These are phyloP conservation scores for Lagerstroemia fauriei DNA, from an alignment of 441 rosid species.

Conservation along the genomic window DNA sequence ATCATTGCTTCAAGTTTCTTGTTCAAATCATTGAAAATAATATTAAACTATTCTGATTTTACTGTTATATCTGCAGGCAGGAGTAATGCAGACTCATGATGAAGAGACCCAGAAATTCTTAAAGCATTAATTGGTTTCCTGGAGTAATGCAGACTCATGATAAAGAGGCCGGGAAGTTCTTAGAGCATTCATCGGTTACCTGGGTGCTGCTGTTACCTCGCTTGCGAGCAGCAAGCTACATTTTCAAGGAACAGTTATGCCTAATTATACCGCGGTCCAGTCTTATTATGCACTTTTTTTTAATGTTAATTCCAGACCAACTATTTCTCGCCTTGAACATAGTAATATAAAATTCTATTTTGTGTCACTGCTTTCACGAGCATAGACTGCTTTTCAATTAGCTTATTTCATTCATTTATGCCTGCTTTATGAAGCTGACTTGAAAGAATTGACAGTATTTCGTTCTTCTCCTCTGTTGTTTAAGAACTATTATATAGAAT, in stretches of 20 bases:
- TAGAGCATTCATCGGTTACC: slow-evolving; percentile 79
- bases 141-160: no score
- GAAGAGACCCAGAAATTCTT: slow-evolving; percentile 85
- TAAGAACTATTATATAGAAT: no score
- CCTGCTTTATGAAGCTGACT: no score
- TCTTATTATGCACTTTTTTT: slow-evolving; percentile 14
- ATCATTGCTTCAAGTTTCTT: not conserved
- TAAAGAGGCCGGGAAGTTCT: no score
- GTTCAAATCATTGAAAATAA: not conserved
- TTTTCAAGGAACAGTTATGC: slow-evolving; percentile 92
- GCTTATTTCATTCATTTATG: no score
- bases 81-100: slow-evolving; percentile 88
- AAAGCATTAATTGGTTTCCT: slow-evolving; percentile 72
- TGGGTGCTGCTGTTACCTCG: slow-evolving; percentile 83
- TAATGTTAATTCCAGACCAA: not conserved
- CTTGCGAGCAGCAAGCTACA: slow-evolving; percentile 94
- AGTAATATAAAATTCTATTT: not conserved
- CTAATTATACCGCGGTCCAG: slow-evolving; percentile 36
- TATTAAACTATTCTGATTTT: not conserved
- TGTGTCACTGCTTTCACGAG: not conserved
- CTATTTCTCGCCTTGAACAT: not conserved
- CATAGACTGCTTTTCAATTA: not conserved
- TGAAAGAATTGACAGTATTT: no score
- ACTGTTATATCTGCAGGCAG: slow-evolving; percentile 45
- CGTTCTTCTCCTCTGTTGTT: no score